phyloP scores from a whole-genome alignment of 2,329 filamentous ascomycete species.

The Trichoderma breve region DNA sequence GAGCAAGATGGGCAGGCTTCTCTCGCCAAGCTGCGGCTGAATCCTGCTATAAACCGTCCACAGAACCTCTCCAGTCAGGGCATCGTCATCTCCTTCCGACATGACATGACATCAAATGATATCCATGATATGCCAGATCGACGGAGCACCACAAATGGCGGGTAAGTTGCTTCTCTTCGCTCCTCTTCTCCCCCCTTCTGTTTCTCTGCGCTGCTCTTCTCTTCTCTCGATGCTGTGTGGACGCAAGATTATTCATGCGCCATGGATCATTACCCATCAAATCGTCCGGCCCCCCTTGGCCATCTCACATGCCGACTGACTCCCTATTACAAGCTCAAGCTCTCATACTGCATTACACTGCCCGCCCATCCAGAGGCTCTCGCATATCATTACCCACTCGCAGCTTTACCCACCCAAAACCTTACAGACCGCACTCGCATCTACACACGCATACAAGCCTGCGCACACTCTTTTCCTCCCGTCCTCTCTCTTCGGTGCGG shows the following conservation, averaged over 20 bases:
- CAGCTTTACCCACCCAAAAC: constrained; percentile 4
- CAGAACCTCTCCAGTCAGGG: not conserved
- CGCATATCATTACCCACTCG: constrained; percentile 10
- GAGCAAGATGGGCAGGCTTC: not conserved
- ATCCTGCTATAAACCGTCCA: not conserved
- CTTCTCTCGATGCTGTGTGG: not conserved
- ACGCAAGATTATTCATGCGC: not conserved
- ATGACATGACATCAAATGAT: not conserved
- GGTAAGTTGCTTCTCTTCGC: not conserved
- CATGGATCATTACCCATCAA: not conserved
- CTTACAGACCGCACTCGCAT: constrained; percentile 7
- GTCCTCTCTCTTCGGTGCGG: not conserved
- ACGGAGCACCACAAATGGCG: not conserved
- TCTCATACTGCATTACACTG: not conserved
- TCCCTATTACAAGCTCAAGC: not conserved
- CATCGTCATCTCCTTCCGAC: not conserved
- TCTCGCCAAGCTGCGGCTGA: constrained; percentile 2
- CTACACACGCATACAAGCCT: constrained; percentile 8
- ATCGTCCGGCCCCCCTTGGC: not conserved
- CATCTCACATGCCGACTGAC: constrained; percentile 7
- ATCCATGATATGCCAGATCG: not conserved
- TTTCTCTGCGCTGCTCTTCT: not conserved
- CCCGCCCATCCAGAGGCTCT: not conserved
- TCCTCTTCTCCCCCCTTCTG: not conserved
- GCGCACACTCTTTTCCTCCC: not conserved